phyloP scores from a whole-genome alignment of 768 basidiomycete species.

The Lentinula guzmanii region DNA sequence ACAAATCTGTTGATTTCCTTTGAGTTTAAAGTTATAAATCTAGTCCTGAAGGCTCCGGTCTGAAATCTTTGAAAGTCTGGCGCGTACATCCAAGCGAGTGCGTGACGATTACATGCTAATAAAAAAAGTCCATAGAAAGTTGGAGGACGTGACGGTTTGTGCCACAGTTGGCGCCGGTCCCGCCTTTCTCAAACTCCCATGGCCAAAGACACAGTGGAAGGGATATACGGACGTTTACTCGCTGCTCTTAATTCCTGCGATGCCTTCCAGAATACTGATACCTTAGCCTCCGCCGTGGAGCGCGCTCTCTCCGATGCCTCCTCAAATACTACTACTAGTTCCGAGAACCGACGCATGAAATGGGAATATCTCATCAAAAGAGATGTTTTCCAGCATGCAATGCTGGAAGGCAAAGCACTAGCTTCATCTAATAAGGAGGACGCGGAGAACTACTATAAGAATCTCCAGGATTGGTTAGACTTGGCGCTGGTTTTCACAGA shows the following conservation, averaged over 20 bases:
- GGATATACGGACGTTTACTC: neutral
- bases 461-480: slow-evolving; percentile 60
- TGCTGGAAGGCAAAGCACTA: slow-evolving; percentile 61
- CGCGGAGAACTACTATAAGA: slow-evolving; percentile 49
- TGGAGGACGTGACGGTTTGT: no score
- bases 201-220: neutral
- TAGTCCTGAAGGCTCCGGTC: no score
- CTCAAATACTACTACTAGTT: slow-evolving; percentile 20
- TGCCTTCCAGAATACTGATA: neutral
- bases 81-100: no score
- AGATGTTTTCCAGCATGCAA: slow-evolving; percentile 68
- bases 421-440: slow-evolving; percentile 30
- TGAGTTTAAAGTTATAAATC: no score
- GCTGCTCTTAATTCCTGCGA: neutral
- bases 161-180: no score
- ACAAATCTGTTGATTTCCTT: no score
- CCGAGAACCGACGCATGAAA: slow-evolving; percentile 60
- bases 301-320: neutral
- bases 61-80: no score
- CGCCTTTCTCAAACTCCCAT: neutral
- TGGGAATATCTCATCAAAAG: slow-evolving; percentile 74
- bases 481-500: slow-evolving; percentile 73
- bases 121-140: no score
- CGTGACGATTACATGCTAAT: no score
- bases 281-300: neutral